Percentiles rank a stretch among this genome's conserved stretches.
Evolutionary conservation across 225 moss, liverwort and hornwort genomes (phyloP).

Genomic region (Bryum argenteum): DNA sequence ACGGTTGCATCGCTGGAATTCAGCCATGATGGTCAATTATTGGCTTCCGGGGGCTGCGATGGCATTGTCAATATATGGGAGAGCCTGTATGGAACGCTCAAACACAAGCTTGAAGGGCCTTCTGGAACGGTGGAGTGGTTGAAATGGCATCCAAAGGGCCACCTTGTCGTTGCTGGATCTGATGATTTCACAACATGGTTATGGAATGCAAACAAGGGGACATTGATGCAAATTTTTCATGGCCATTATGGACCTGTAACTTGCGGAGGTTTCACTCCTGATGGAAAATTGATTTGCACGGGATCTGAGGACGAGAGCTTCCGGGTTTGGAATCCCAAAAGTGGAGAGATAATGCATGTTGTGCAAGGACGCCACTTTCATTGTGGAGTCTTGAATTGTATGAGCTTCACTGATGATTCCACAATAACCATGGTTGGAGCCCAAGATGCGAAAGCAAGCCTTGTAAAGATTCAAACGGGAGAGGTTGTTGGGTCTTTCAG

Average conservation of each 20-base stretch:
- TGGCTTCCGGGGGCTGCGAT: conserved; percentile 5
- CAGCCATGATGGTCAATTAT: not conserved
- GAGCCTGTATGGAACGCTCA: not conserved
- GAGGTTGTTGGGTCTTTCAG: conserved; percentile 44
- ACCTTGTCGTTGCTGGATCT: conserved; percentile 39
- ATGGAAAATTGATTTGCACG: conserved; percentile 54
- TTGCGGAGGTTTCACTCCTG: conserved; percentile 63
- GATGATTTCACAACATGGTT: conserved; percentile 62
- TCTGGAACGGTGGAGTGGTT: conserved; percentile 39
- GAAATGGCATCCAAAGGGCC: conserved; percentile 60
- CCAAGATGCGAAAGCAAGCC: conserved; percentile 47
- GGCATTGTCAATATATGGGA: conserved; percentile 10
- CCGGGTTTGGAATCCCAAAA: conserved; percentile 59
- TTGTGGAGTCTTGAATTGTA: conserved; percentile 37
- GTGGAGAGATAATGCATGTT: conserved; percentile 37
- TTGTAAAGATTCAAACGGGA: conserved; percentile 62
- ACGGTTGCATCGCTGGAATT: not conserved
- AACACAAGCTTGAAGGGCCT: conserved; percentile 13
- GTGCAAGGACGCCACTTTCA: conserved; percentile 58
- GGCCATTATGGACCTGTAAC: conserved; percentile 56
- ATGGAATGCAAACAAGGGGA: conserved; percentile 57
- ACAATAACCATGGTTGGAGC: conserved; percentile 53
- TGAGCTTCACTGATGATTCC: conserved; percentile 50
- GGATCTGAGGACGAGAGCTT: conserved; percentile 50
- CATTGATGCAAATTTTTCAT: conserved; percentile 49